Evolutionary conservation across 768 basidiomycete species (phyloP), one percentile per base, ranked within the genome.

Genomic region (Leucocoprinus birnbaumii): DNA sequence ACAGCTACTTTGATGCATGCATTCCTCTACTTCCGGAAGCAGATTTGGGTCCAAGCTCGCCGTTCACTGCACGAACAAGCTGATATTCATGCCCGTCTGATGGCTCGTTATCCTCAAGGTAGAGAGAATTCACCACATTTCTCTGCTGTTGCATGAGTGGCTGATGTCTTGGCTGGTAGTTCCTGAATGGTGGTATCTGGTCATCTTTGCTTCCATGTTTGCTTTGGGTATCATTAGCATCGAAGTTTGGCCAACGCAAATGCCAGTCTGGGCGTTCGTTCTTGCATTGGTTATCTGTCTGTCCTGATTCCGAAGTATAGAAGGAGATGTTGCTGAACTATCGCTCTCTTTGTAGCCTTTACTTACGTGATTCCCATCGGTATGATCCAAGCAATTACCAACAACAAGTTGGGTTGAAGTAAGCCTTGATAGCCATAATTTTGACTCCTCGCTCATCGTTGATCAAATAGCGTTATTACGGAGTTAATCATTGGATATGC

Each of bases 161-260:
- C 31, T 42, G 40, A 22, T 25, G 21, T 27, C 38, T 26, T 24
- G 27, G 43, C 24, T 24, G 3, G 11, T 61, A 46, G 74, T 91
- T 26, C 90, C 90, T 1, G 82, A 91, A 60, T 91, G 87, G 89
- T 93, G 90, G 90, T 92, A 91, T 62, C 61, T 75, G 16, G 62
- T 73, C 55, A 74, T 92, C 42, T 87, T 90, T 68, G 69, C 80
- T 51, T 59, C 69, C 56, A 86, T 86, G 80, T 88, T 88, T 62
- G 73, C 72, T 3, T 73, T 87, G 41, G 86, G 86, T 25, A 72
- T 89, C 31, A 67, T 90, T 46, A 74, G 77, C 42, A 86, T 90
- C 55, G 82, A 84, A 64, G 70, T 82, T 25, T 89, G 86, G 87
- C 84, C 35, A 65, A 72, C 66, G 55, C 60, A 71, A 53, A 70